Conservation (phyloP, 78 protist genomes). For the Emiliania huxleyi region DNA sequence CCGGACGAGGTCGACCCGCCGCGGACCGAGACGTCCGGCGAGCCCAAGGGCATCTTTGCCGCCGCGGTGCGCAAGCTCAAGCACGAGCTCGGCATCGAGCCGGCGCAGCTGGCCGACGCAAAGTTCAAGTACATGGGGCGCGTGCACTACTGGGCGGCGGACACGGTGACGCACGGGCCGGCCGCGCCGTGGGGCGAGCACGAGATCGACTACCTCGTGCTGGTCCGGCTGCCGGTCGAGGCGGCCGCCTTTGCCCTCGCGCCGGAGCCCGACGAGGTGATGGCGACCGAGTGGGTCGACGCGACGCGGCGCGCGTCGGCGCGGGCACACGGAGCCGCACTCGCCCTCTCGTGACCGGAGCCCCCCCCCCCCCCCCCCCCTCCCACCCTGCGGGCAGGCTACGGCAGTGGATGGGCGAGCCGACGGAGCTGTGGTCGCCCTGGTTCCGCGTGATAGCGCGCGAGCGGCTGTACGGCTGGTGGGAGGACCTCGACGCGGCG, state of each 20-base stretch:
- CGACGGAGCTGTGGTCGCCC: slow-evolving; percentile 17
- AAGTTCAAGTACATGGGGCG: slow-evolving; percentile 33
- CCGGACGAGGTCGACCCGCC: slow-evolving; percentile 40
- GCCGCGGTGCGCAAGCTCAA: slow-evolving; percentile 78
- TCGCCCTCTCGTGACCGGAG: neutral
- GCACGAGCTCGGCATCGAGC: slow-evolving; percentile 80
- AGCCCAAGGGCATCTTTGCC: slow-evolving; percentile 58
- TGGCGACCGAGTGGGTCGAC: neutral
- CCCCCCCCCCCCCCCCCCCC: neutral
- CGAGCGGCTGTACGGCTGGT: neutral
- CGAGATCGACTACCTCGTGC: slow-evolving; percentile 58
- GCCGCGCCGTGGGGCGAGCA: slow-evolving; percentile 78
- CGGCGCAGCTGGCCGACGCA: neutral
- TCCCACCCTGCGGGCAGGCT: neutral
- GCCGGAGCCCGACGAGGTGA: slow-evolving; percentile 29
- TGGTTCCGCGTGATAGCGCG: slow-evolving; percentile 43
- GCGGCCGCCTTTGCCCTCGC: neutral
- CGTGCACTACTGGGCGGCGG: slow-evolving; percentile 66
- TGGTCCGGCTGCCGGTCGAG: neutral
- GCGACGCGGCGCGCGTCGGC: neutral
- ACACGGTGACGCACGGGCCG: neutral
- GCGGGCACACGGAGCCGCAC: slow-evolving; percentile 3
- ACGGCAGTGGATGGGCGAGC: neutral
- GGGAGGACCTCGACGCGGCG: neutral
- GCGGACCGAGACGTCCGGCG: neutral